Percentiles rank a stretch among this genome's conserved stretches.
Evolutionary conservation across 2,329 filamentous ascomycete genomes (phyloP).

Genomic region (Nigrospora oryzae): DNA sequence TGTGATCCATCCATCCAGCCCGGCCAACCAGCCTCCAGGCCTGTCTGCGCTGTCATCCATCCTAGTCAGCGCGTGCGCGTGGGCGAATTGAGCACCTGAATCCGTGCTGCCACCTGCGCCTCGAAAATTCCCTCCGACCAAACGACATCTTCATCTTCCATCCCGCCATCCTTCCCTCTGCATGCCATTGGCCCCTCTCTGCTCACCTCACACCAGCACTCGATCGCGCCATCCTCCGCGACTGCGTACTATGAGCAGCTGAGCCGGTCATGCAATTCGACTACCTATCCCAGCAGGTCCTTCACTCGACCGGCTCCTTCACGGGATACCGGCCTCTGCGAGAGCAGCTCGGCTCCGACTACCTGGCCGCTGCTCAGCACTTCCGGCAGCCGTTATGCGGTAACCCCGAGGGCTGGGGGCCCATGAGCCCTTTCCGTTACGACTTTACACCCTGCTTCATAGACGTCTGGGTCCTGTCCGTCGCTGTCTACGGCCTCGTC

Average conservation of each 20-base stretch:
- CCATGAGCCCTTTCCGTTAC: constrained; percentile 75
- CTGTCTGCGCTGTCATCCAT: no score
- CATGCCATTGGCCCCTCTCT: no score
- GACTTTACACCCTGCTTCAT: constrained; percentile 98
- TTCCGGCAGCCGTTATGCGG: constrained; percentile 70
- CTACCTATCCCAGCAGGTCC: constrained; percentile 33
- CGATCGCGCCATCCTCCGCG: no score
- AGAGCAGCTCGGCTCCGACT: constrained; percentile 45
- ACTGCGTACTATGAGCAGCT: constrained; percentile 1
- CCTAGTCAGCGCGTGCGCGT: no score
- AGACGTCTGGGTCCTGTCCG: constrained; percentile 75
- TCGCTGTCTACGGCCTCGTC: constrained; percentile 72
- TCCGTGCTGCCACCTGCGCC: no score
- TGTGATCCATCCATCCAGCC: no score
- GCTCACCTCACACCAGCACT: no score
- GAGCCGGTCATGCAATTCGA: constrained; percentile 26
- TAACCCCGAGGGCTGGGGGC: constrained; percentile 92
- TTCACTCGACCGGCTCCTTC: constrained; percentile 52
- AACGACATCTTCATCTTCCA: no score
- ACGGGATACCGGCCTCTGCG: constrained; percentile 43
- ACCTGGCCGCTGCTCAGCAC: constrained; percentile 43
- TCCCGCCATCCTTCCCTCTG: no score
- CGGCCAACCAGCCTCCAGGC: no score
- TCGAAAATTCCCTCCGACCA: no score
- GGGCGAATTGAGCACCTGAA: no score